Evolutionary conservation across 441 rosid genomes (phyloP).

Genomic region (Erodium chrysanthum): DNA sequence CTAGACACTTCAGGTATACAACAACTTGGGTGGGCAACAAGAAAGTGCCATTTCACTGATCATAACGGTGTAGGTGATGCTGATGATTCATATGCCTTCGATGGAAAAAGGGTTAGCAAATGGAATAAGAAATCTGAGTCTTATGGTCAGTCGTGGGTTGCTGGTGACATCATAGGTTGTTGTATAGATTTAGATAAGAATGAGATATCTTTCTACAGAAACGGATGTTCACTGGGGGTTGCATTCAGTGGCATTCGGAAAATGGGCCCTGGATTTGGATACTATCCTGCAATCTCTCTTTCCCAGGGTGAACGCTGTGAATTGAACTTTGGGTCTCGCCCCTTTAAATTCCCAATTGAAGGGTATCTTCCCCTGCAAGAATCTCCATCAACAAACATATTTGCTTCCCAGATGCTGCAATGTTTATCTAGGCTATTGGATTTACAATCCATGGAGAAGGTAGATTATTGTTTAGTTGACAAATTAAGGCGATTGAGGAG

Average conservation of each 20-base stretch:
- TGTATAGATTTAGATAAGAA: constrained; percentile 65
- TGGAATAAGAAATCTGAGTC: constrained; percentile 74
- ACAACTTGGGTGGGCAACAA: constrained; percentile 94
- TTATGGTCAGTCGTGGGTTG: constrained; percentile 90
- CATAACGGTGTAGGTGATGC: constrained; percentile 95
- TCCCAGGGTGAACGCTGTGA: constrained; percentile 90
- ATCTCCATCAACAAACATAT: constrained; percentile 41
- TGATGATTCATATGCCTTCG: constrained; percentile 95
- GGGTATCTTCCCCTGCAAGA: constrained; percentile 67
- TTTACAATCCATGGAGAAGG: constrained; percentile 38
- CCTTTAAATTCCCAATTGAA: constrained; percentile 60
- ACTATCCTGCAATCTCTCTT: constrained; percentile 87
- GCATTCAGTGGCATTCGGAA: constrained; percentile 76
- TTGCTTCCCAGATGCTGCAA: constrained; percentile 46
- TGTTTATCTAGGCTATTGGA: constrained; percentile 70
- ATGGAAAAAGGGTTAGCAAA: constrained; percentile 85
- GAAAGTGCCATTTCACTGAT: constrained; percentile 77
- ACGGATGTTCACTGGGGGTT: constrained; percentile 76
- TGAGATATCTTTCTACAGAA: constrained; percentile 73
- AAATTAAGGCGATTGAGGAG: constrained; percentile 75
- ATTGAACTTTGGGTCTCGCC: constrained; percentile 75
- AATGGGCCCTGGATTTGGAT: constrained; percentile 74
- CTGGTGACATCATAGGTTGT: constrained; percentile 90
- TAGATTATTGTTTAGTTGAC: constrained; percentile 48
- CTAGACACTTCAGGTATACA: constrained; percentile 88